These are phyloP conservation scores for Malus orientalis DNA, from an alignment of 306 rosid genomes.

Conservation along the genomic window DNA sequence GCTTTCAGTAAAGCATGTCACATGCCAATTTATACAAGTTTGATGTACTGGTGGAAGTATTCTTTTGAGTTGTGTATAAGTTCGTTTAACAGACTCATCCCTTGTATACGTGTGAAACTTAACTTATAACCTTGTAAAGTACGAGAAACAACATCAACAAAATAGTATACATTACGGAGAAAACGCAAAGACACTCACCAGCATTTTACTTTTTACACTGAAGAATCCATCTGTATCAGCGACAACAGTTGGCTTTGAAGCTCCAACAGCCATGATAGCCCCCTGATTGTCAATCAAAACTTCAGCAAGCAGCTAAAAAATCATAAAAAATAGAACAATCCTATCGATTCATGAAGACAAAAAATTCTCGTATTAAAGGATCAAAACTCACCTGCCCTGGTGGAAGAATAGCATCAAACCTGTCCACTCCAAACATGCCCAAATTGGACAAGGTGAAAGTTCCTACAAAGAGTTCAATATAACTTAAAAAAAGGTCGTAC, in stretches of 20 bases:
- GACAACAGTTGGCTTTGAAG: slow-evolving; percentile 71
- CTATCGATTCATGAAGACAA: neutral
- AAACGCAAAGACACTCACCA: slow-evolving; percentile 41
- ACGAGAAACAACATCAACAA: neutral
- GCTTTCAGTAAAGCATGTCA: neutral
- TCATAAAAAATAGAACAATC: slow-evolving; percentile 4
- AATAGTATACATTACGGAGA: too few relatives aligned
- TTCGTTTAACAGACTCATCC: neutral
- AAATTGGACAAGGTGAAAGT: slow-evolving; percentile 90
- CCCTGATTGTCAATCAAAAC: slow-evolving; percentile 43
- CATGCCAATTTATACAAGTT: neutral
- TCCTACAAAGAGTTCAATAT: slow-evolving; percentile 32
- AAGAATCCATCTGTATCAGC: slow-evolving; percentile 75
- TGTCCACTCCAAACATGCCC: slow-evolving; percentile 96
- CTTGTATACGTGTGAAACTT: neutral
- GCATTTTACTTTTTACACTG: slow-evolving; percentile 75
- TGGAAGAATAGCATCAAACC: slow-evolving; percentile 94
- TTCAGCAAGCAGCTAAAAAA: slow-evolving; percentile 12
- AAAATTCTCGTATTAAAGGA: neutral
- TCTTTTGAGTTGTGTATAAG: neutral
- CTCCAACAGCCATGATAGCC: slow-evolving; percentile 98
- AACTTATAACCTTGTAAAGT: neutral
- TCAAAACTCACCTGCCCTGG: slow-evolving; percentile 76
- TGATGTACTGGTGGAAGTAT: too few relatives aligned
- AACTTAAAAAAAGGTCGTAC: too few relatives aligned